Base-by-base conservation (phyloP, 108 stramenopile genomes). In the Cylindrotheca closterium region DNA sequence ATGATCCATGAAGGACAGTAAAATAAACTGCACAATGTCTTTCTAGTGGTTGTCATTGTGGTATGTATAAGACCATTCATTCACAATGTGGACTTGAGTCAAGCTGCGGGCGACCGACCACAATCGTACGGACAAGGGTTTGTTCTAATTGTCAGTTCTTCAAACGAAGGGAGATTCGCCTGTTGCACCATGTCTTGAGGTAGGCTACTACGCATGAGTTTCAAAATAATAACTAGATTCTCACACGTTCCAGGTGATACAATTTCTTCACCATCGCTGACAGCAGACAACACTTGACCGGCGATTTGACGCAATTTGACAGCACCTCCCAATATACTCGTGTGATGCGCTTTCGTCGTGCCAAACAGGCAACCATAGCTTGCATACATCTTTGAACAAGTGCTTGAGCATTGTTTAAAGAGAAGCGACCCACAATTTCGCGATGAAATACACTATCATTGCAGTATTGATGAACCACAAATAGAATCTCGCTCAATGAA, bases 401-500 rank as follows among this genome's bases (percentile, higher is more conserved):
- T 31, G 65, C 66, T 23, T 65, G 58, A 25, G 81, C 85, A 61
- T 83, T 70, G 2, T 47, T 29, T 21, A 75, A 54, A 4, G 75
- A 46, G 47, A 90, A 77, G 53, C 78, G 52, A 32, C 50, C 27
- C 29, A 86, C 30, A 34, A 57, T 51, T 31, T 29, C 49, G 3
- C 70, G 68, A 10, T 15, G 10, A 15, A 42, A 15, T 42, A 15
- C 10, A 15, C 10, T 42, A 15, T n/a, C n/a, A n/a, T 7, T 42
- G 17, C 76, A 47, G 51, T 69, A 73, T 28, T 49, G 54, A 70
- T 73, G 79, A 5, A 71, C 78, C 59, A 73, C 71, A 60, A 78
- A 85, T 51, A 72, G 80, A 1, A 91, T 67, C 47, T 94, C 87
- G 60, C 87, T 89, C 4, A 88, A 74, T 19, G 87, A 79, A 72